Conservation (phyloP, 2,329 filamentous ascomycete genomes). For the Pezizomycotina sp. region DNA sequence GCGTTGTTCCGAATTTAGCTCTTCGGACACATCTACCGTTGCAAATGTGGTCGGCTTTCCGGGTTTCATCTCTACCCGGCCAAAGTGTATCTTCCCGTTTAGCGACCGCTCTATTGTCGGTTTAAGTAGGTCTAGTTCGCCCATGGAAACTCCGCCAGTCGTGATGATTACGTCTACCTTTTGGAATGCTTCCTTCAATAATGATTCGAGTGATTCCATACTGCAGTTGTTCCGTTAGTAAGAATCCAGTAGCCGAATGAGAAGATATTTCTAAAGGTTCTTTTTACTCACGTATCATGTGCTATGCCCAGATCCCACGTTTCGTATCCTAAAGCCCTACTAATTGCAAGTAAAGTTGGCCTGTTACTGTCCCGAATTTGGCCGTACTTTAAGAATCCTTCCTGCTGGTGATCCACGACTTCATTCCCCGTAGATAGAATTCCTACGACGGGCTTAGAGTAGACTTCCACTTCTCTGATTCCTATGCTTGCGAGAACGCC, state of each 20-base stretch:
- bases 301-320: conserved; percentile 77
- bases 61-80: conserved; percentile 91
- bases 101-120: conserved; percentile 83
- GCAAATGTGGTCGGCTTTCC: conserved; percentile 97
- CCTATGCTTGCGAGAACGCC: conserved; percentile 79
- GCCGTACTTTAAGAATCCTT: conserved; percentile 49
- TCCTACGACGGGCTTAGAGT: conserved; percentile 60
- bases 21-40: conserved; percentile 47
- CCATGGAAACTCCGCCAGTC: conserved; percentile 92
- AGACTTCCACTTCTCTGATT: conserved; percentile 52
- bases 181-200: conserved; percentile 57
- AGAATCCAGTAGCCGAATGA: conserved; percentile 12
- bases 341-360: conserved; percentile 67
- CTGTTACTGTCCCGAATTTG: conserved; percentile 91
- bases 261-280: neutral
- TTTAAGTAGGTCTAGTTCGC: conserved; percentile 89
- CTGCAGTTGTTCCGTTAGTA: conserved; percentile 29
- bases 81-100: conserved; percentile 88
- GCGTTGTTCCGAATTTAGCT: conserved; percentile 30
- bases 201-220: conserved; percentile 55
- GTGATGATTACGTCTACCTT: conserved; percentile 71
- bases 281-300: conserved; percentile 41
- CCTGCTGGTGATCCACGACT: conserved; percentile 57
- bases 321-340: conserved; percentile 56
- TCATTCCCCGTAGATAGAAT: conserved; percentile 91